Percentiles rank a stretch among this genome's conserved stretches.
Conservation (phyloP, 2,329 filamentous ascomycete species). For the Ceratocystiopsis minuta region DNA sequence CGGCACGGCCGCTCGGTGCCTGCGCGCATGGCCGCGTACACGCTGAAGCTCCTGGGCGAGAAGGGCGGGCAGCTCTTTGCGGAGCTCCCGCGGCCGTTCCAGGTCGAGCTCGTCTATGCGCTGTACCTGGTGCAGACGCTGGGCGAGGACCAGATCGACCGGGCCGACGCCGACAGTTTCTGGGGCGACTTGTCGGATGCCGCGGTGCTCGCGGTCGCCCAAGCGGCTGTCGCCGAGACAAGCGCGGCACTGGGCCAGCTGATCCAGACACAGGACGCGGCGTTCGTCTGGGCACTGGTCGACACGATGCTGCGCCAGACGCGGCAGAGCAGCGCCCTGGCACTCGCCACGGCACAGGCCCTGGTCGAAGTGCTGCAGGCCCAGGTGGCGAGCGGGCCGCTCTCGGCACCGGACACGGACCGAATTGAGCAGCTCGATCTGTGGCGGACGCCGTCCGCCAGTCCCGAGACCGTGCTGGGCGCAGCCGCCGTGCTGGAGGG, state of each 20-base stretch:
- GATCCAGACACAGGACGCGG: conserved; percentile 12
- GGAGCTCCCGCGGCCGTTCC: conserved; percentile 21
- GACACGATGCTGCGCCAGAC: conserved; percentile 26
- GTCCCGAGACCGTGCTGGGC: conserved; percentile 27
- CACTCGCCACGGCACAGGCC: conserved; percentile 28
- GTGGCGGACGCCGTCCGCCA: conserved; percentile 25
- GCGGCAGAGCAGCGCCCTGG: conserved; percentile 16
- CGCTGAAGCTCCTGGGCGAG: conserved; percentile 33
- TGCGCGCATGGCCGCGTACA: conserved; percentile 58
- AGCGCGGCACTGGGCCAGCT: conserved; percentile 20
- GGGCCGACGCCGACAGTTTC: conserved; percentile 24
- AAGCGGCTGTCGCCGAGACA: conserved; percentile 24
- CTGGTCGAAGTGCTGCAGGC: conserved; percentile 31
- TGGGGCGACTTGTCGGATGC: conserved; percentile 24
- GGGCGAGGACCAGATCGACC: conserved; percentile 34
- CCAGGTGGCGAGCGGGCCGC: conserved; percentile 26
- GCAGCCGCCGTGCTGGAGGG: conserved; percentile 33
- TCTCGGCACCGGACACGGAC: conserved; percentile 24
- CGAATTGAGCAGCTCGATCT: conserved; percentile 26
- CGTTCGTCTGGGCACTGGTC: conserved; percentile 21
- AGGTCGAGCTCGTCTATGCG: conserved; percentile 32
- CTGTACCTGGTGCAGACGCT: conserved; percentile 33
- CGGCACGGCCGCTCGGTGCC: conserved; percentile 52
- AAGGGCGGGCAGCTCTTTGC: conserved; percentile 19
- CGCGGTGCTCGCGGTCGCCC: conserved; percentile 21